These are phyloP conservation scores for Calvatia gigantea DNA, from an alignment of 768 basidiomycete species.

Conservation along the genomic window DNA sequence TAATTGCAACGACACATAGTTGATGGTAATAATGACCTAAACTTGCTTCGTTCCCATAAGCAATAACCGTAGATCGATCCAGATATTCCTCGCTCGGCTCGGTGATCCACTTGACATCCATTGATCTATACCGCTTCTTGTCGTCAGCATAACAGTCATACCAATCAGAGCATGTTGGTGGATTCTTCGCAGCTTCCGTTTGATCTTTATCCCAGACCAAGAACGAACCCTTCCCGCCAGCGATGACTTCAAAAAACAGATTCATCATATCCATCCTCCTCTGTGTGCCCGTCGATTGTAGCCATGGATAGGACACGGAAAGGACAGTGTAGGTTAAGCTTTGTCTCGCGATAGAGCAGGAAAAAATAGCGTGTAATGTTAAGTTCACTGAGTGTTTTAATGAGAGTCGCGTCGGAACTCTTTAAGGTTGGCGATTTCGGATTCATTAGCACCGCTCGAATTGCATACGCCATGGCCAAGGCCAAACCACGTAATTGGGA, in stretches of 20 bases:
- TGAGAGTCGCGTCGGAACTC: slow-evolving; percentile 12
- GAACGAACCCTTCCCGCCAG: not conserved
- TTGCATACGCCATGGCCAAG: slow-evolving; percentile 16
- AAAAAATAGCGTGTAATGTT: not conserved
- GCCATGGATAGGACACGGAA: not conserved
- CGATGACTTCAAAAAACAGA: not conserved
- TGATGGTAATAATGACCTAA: not conserved
- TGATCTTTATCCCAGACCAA: not conserved
- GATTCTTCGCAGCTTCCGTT: not conserved
- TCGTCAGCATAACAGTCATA: not conserved
- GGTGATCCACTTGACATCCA: not conserved
- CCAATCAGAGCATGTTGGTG: not conserved
- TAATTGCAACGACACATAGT: not conserved
- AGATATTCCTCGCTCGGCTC: not conserved
- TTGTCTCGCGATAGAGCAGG: slow-evolving; percentile 10
- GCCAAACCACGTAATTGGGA: slow-evolving; percentile 15
- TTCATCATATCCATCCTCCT: not conserved
- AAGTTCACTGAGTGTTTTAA: slow-evolving; percentile 1
- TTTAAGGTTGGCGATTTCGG: slow-evolving; percentile 3
- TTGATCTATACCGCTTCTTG: not conserved
- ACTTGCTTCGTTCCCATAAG: not conserved
- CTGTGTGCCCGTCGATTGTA: not conserved
- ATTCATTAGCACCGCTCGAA: not conserved
- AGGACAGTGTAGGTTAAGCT: not conserved
- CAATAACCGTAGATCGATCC: not conserved